Evolutionary conservation across 192 early-diverging fungal genomes (phyloP).

Genomic region (Umbelopsis ramanniana): DNA sequence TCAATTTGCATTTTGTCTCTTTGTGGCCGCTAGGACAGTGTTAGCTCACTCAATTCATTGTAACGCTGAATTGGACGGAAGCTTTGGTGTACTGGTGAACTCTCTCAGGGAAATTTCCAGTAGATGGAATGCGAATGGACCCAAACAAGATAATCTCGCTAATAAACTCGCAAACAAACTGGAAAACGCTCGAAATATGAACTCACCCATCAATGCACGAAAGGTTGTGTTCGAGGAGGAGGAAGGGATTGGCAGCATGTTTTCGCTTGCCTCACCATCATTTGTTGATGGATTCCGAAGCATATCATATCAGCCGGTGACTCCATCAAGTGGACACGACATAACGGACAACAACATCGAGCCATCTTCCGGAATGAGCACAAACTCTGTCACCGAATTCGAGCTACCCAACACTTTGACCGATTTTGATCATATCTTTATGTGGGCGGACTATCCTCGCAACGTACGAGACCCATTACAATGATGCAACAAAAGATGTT

Average conservation of each 20-base stretch:
- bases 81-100: slow-evolving; percentile 12
- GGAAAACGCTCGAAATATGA: neutral
- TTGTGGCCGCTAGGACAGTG: slow-evolving; percentile 13
- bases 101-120: slow-evolving; percentile 7
- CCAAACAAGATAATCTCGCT: slow-evolving; percentile 6
- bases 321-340: neutral
- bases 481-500: neutral
- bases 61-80: neutral
- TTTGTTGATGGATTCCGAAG: slow-evolving; percentile 16
- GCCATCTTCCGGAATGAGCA: neutral
- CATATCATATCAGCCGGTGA: neutral
- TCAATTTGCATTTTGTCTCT: slow-evolving; percentile 20
- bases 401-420: neutral
- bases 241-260: neutral
- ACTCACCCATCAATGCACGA: slow-evolving; percentile 12
- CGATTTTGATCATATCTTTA: slow-evolving; percentile 23
- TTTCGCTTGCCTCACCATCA: slow-evolving; percentile 5
- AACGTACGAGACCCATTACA: neutral
- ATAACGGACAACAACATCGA: neutral
- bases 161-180: slow-evolving; percentile 6
- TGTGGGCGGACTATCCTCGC: slow-evolving; percentile 9
- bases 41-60: slow-evolving; percentile 22
- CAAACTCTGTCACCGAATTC: slow-evolving; percentile 2
- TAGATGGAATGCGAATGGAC: slow-evolving; percentile 13
- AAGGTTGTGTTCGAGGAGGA: neutral